Conservation (phyloP, 108 stramenopile species). For the Cafeteria roenbergensis region DNA sequence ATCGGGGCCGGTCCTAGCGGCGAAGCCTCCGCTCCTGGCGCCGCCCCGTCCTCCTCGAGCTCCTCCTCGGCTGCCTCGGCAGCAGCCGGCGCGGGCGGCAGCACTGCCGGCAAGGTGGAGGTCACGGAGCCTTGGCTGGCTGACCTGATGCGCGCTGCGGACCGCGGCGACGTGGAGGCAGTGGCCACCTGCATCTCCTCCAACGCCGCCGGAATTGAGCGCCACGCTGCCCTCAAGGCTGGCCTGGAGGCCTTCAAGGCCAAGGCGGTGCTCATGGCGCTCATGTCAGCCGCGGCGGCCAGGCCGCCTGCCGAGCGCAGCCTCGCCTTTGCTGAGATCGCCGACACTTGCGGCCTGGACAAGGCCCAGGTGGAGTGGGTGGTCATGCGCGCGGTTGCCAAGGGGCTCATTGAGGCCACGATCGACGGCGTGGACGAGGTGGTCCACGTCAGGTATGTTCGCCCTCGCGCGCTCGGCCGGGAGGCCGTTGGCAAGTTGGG, state of each 20-base stretch:
- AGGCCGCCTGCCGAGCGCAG: constrained; percentile 69
- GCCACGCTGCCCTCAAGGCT: constrained; percentile 67
- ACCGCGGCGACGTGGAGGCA: constrained; percentile 65
- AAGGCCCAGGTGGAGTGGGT: constrained; percentile 91
- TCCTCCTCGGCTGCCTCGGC: constrained; percentile 4
- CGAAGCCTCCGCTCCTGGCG: too few relatives aligned
- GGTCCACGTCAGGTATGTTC: constrained; percentile 84
- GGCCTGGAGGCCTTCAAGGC: constrained; percentile 66
- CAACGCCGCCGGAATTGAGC: constrained; percentile 46
- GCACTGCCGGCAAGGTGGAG: too few relatives aligned
- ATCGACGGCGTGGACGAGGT: constrained; percentile 72
- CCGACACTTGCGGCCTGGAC: constrained; percentile 50
- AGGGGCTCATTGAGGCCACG: constrained; percentile 64
- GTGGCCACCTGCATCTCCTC: constrained; percentile 51
- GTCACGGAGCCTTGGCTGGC: too few relatives aligned
- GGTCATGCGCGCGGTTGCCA: constrained; percentile 82
- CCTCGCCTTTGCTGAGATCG: constrained; percentile 70
- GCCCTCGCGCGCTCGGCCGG: constrained; percentile 93
- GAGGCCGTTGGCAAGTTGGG: too few relatives aligned
- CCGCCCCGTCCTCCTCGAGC: constrained; percentile 27
- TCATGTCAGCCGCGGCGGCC: constrained; percentile 83
- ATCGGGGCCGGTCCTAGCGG: too few relatives aligned
- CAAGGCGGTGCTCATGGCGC: constrained; percentile 80
- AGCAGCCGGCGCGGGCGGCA: too few relatives aligned
- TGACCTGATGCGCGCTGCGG: constrained; percentile 62